phyloP scores from a whole-genome alignment of 225 moss, liverwort and hornwort genomes.

The Takakia lepidozioides region DNA sequence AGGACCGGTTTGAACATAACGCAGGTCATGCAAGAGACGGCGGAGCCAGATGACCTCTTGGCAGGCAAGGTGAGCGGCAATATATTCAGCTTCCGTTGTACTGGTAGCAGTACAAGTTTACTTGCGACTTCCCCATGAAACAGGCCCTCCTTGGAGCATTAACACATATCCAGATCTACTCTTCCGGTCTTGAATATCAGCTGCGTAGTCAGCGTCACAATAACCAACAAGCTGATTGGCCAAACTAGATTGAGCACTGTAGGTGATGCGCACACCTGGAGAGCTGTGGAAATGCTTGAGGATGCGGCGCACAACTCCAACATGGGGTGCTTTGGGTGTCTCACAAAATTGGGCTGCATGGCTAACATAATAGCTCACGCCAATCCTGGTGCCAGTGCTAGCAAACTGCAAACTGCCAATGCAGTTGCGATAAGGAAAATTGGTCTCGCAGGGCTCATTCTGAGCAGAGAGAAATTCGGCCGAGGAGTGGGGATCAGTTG shows the following conservation, averaged over 20 bases:
- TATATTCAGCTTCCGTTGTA: too few species aligned
- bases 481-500: neutral
- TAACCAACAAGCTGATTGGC: neutral
- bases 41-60: too few species aligned
- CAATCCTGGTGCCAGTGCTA: neutral
- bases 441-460: neutral
- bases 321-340: neutral
- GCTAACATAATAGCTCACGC: neutral
- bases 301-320: neutral
- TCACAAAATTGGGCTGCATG: neutral
- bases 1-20: neutral
- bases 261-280: too few species aligned
- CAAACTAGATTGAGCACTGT: too few species aligned
- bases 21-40: neutral
- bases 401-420: neutral
- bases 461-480: neutral
- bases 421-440: neutral
- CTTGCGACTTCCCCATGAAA: conserved; percentile 1
- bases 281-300: neutral
- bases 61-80: too few species aligned
- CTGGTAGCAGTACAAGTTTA: too few species aligned
- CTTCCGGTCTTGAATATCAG: conserved; percentile 4
- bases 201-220: conserved; percentile 3
- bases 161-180: too few species aligned
- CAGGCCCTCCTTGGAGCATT: neutral